These are phyloP conservation scores for Calonectria leucothoes DNA, from an alignment of 2,329 filamentous ascomycete species.

Conservation along the genomic window DNA sequence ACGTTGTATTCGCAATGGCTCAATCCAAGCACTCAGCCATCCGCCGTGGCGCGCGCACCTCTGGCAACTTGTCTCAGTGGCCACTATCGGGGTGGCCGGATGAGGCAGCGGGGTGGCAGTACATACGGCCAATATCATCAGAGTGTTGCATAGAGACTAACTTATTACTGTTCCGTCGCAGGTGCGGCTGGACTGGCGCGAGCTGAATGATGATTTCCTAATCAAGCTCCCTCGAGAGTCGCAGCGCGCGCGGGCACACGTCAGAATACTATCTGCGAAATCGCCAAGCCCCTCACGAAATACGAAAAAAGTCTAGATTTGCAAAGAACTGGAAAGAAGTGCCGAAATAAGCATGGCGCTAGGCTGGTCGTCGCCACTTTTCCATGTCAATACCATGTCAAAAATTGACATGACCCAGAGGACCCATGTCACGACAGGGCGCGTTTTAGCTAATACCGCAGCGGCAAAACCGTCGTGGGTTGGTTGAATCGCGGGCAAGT, in stretches of 20 bases:
- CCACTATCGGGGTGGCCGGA: background rate
- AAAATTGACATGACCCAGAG: background rate
- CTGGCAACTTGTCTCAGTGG: background rate
- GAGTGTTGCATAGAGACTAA: background rate
- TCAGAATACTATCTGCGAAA: background rate
- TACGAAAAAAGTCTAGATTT: background rate
- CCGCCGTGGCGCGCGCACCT: background rate
- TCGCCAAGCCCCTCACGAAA: background rate
- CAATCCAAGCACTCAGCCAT: background rate
- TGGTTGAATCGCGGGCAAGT: background rate
- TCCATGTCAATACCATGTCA: constrained; percentile 6
- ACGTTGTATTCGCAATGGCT: background rate
- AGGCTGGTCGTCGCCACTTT: background rate
- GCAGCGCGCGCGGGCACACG: background rate
- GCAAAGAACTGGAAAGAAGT: background rate
- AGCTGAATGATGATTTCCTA: background rate
- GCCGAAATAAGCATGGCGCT: background rate
- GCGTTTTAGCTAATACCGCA: background rate
- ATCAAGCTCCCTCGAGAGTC: background rate
- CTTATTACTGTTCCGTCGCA: background rate
- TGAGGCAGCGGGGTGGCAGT: background rate
- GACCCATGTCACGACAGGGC: background rate
- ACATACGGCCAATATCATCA: background rate
- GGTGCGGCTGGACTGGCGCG: background rate
- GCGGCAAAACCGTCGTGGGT: background rate